Evolutionary conservation across 1,284 basidiomycete genomes (phyloP).

Genomic region (Melampsora larici-populina): DNA sequence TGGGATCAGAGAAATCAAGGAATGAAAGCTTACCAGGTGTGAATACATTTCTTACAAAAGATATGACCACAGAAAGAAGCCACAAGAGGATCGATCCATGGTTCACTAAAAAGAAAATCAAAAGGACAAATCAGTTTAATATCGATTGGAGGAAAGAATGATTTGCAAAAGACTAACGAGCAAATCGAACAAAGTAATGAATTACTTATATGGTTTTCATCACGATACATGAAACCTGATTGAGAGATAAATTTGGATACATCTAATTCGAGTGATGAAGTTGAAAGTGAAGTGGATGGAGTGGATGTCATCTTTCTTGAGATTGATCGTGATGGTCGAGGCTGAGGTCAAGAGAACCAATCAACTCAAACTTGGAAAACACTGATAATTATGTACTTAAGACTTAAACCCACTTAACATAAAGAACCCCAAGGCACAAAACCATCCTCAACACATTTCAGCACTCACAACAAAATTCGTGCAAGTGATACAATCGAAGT

Average conservation of each 20-base stretch:
- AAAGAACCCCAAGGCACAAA: too few relatives aligned
- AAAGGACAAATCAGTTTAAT: background rate
- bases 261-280: constrained; percentile 10
- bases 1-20: background rate
- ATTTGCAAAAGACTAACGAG: constrained; percentile 12
- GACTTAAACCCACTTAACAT: too few relatives aligned
- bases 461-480: too few relatives aligned
- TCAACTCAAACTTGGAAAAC: too few relatives aligned
- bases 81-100: constrained; percentile 38
- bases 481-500: too few relatives aligned
- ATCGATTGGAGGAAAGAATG: background rate
- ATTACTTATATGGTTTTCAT: constrained; percentile 30
- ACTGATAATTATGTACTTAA: too few relatives aligned
- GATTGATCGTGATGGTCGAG: too few relatives aligned
- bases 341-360: too few relatives aligned
- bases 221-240: constrained; percentile 35
- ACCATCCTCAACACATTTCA: too few relatives aligned
- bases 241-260: constrained; percentile 33
- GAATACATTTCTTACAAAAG: constrained; percentile 35
- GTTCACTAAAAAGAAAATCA: constrained; percentile 6
- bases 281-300: background rate
- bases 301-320: too few relatives aligned
- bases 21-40: constrained; percentile 31
- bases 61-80: constrained; percentile 31
- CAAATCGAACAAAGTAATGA: constrained; percentile 31